Conservation (phyloP, 495 filamentous ascomycete genomes). For the Podospora pseudoanserina region DNA sequence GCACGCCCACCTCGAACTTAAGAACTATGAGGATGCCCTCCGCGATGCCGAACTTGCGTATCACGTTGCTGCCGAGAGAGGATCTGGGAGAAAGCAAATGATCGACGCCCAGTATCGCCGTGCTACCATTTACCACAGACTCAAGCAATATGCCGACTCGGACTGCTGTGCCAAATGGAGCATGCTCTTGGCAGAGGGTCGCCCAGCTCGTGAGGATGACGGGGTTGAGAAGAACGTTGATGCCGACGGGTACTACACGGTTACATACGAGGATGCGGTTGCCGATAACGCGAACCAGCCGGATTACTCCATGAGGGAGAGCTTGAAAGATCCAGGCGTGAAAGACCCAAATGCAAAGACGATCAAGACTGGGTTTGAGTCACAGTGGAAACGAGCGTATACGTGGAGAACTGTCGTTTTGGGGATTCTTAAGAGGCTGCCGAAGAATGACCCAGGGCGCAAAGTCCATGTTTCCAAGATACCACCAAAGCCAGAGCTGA, state of each 20-base stretch:
- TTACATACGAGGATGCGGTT: slow-evolving; percentile 28
- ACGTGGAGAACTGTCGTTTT: slow-evolving; percentile 41
- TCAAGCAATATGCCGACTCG: slow-evolving; percentile 73
- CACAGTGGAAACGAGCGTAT: slow-evolving; percentile 38
- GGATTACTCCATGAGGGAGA: slow-evolving; percentile 11
- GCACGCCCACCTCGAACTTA: slow-evolving; percentile 68
- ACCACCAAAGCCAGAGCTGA: slow-evolving; percentile 50
- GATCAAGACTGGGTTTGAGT: slow-evolving; percentile 25
- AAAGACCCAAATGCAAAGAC: neutral
- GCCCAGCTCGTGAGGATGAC: slow-evolving; percentile 39
- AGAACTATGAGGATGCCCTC: slow-evolving; percentile 56
- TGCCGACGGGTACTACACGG: slow-evolving; percentile 38
- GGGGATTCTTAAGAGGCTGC: slow-evolving; percentile 58
- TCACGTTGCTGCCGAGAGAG: slow-evolving; percentile 63
- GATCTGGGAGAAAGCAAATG: slow-evolving; percentile 63
- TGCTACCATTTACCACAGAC: slow-evolving; percentile 65
- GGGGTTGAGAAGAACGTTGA: slow-evolving; percentile 40
- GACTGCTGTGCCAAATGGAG: slow-evolving; percentile 66
- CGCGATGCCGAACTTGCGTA: slow-evolving; percentile 78
- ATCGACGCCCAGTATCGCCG: slow-evolving; percentile 76
- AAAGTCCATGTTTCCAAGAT: slow-evolving; percentile 59
- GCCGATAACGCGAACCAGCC: slow-evolving; percentile 30
- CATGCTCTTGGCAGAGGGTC: slow-evolving; percentile 51
- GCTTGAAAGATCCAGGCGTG: neutral
- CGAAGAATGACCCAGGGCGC: slow-evolving; percentile 55